Evolutionary conservation across 345 rosid genomes (phyloP).

Genomic region (Pseudoturritis turrita): DNA sequence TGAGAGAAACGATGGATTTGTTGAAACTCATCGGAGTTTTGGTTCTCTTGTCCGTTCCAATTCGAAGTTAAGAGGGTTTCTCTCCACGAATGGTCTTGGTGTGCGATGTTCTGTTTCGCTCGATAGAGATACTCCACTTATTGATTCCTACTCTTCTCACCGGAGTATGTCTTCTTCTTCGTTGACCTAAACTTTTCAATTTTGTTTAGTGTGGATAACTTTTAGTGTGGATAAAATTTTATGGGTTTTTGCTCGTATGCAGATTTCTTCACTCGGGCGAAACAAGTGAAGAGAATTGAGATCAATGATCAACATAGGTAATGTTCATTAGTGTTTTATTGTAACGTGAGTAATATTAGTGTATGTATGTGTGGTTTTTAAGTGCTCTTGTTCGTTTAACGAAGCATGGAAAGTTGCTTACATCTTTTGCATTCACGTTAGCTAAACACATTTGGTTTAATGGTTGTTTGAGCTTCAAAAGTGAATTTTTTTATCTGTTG

Average conservation of each 20-base stretch:
- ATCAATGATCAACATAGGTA: conserved; percentile 78
- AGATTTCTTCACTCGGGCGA: conserved; percentile 74
- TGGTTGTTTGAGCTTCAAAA: background rate
- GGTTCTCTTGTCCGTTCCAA: conserved; percentile 18
- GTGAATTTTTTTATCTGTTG: background rate
- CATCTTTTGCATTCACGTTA: background rate
- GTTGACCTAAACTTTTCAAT: background rate
- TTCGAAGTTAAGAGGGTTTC: conserved; percentile 27
- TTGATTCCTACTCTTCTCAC: conserved; percentile 28
- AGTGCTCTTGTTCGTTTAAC: background rate
- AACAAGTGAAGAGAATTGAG: conserved; percentile 65
- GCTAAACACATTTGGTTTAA: background rate
- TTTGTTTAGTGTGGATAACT: background rate
- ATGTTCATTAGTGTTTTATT: background rate
- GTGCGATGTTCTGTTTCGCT: conserved; percentile 39
- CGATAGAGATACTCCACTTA: conserved; percentile 8
- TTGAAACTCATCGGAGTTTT: conserved; percentile 25
- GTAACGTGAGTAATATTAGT: background rate
- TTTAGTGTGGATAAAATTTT: background rate
- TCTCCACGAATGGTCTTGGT: conserved; percentile 18
- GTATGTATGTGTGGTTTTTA: background rate
- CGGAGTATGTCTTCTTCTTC: conserved; percentile 39
- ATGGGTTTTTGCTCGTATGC: conserved; percentile 6
- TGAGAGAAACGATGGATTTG: background rate
- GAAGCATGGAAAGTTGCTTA: background rate